Base-by-base conservation (phyloP, 2,329 filamentous ascomycete genomes). In the Ascochyta rabiei region DNA sequence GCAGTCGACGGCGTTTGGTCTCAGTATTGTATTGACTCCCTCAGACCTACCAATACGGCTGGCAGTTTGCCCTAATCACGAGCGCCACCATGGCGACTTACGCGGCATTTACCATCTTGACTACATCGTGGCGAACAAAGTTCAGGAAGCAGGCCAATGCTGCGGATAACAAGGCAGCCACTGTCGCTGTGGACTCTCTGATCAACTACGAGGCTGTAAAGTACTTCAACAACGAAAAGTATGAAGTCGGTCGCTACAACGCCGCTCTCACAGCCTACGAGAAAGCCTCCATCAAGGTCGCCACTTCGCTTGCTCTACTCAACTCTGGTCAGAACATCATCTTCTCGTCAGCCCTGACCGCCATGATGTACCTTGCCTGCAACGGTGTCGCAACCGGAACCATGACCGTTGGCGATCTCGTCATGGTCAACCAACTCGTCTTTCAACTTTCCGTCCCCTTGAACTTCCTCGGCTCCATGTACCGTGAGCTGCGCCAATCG, bases 161-260 rank as follows among this genome's bases (percentile, higher is more conserved):
- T 6, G 96, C 95, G 0, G 96, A 99, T 67, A 99, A 98, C 76
- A 91, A 88, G 72, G 95, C 91, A 0, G 96, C 93, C 1, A 98
- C 93, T 0, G 91, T 98, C 7, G 93, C 93, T 0, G 93, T 98
- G 1, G 95, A 99, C 77, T 96, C 93, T 0, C 80, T 99, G 45
- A 96, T 99, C 81, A 99, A 99, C 79, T 99, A 97, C 70, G 95
- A 99, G 76, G 93, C 96, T 13, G 95, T 99, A 71, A 99, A 99
- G 77, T 96, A 98, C 79, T 99, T 98, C 80, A 99, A 99, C 80
- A 99, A 99, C 70, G 96, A 99, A 72, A 91, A 89, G 62, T 98
- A 92, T 63, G 95, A 99, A 78, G 91, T 96, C 38, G 84, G 85
- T 28, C 86, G 95, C 37, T 99, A 99, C 74, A 93, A 98, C 75